phyloP scores from a whole-genome alignment of 1,284 basidiomycete genomes.

The Entoloma clypeatum region DNA sequence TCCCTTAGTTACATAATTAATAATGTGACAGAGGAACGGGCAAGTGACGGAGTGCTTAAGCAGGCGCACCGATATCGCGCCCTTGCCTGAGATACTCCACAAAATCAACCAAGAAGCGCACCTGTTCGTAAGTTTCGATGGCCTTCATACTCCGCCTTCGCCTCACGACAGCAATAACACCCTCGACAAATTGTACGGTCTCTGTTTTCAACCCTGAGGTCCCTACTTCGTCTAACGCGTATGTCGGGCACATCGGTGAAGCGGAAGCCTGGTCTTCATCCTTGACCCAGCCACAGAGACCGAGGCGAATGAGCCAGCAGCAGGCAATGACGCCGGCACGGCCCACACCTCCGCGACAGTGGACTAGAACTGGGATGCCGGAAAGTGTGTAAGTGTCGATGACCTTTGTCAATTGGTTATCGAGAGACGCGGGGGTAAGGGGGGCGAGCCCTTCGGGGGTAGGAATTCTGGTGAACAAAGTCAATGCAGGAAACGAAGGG shows the following conservation, averaged over 20 bases:
- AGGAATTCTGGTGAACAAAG: slow-evolving; percentile 56
- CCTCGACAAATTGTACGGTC: slow-evolving; percentile 67
- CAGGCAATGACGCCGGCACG: slow-evolving; percentile 91
- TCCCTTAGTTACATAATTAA: no score
- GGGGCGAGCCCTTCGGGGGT: slow-evolving; percentile 91
- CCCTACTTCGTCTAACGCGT: slow-evolving; percentile 5
- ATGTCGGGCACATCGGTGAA: background rate
- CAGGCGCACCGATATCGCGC: no score
- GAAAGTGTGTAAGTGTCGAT: slow-evolving; percentile 74
- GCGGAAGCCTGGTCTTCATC: slow-evolving; percentile 9
- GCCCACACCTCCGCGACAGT: slow-evolving; percentile 94
- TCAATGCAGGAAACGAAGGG: slow-evolving; percentile 7
- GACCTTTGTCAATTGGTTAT: slow-evolving; percentile 68
- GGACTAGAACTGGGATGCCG: slow-evolving; percentile 77
- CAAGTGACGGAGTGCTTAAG: no score
- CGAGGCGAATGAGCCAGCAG: slow-evolving; percentile 91
- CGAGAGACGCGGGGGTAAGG: slow-evolving; percentile 57
- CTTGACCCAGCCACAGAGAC: slow-evolving; percentile 71
- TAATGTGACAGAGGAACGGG: no score
- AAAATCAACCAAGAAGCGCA: slow-evolving; percentile 80
- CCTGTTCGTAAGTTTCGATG: slow-evolving; percentile 90
- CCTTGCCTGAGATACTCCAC: slow-evolving; percentile 59
- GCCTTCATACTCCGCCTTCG: slow-evolving; percentile 79
- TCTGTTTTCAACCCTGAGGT: slow-evolving; percentile 26
- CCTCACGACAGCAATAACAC: slow-evolving; percentile 71